These are phyloP conservation scores for Lasiodiplodia hormozganensis DNA, from an alignment of 2,329 filamentous ascomycete species.

Conservation along the genomic window DNA sequence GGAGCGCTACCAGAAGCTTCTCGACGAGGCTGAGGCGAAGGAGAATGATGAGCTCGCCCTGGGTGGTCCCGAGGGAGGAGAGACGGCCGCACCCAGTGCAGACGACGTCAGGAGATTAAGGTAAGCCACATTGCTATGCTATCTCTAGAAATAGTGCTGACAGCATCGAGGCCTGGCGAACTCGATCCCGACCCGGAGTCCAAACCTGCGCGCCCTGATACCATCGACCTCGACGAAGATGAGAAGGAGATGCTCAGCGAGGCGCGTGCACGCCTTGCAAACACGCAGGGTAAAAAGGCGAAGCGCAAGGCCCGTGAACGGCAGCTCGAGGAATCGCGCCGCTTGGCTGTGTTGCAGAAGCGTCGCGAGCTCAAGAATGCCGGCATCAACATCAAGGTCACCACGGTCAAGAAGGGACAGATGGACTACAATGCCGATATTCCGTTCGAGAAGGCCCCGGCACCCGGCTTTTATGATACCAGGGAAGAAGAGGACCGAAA, in stretches of 20 bases:
- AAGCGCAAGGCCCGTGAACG: constrained; percentile 96
- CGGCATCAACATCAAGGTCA: constrained; percentile 97
- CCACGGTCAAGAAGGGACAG: constrained; percentile 88
- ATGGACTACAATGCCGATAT: constrained; percentile 99
- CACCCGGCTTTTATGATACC: constrained; percentile 92
- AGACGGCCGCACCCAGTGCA: constrained; percentile 85
- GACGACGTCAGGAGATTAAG: constrained; percentile 84
- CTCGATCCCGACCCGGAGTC: constrained; percentile 97
- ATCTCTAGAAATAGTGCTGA: neutral
- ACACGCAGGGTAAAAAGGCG: constrained; percentile 98
- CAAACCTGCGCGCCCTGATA: constrained; percentile 93
- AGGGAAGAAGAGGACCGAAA: constrained; percentile 80
- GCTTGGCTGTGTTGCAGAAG: constrained; percentile 91
- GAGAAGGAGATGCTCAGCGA: constrained; percentile 99
- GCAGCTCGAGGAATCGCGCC: constrained; percentile 91
- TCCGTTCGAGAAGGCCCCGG: constrained; percentile 92
- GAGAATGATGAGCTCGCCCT: constrained; percentile 83
- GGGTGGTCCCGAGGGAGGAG: constrained; percentile 83
- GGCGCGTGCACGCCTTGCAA: constrained; percentile 92
- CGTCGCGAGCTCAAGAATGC: constrained; percentile 95
- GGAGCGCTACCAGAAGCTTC: constrained; percentile 93
- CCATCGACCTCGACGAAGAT: constrained; percentile 97
- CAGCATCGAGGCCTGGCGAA: constrained; percentile 72
- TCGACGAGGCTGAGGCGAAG: constrained; percentile 92
- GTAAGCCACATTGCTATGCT: constrained; percentile 26